phyloP scores from a whole-genome alignment of 176 grass and related monocot species.

The Echinochloa phyllopogon region DNA sequence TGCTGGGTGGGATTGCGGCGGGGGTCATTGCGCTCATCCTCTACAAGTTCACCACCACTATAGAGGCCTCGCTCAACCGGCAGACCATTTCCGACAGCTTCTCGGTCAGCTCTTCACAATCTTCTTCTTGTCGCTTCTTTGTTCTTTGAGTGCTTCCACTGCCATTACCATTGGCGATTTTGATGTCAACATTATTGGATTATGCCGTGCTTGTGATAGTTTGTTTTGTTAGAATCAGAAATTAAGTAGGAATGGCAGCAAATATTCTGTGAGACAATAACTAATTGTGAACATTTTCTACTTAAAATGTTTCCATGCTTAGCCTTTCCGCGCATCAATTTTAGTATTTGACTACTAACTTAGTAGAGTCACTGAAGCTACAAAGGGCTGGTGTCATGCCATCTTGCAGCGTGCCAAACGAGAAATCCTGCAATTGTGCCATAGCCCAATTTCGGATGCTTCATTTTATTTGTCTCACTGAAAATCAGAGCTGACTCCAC shows the following conservation, averaged over 20 bases:
- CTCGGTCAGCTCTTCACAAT: slow-evolving; percentile 60
- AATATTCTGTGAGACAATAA: neutral
- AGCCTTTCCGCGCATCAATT: neutral
- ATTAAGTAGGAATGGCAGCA: neutral
- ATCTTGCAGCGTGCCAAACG: neutral
- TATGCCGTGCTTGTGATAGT: neutral
- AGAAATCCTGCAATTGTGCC: neutral
- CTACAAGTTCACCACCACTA: slow-evolving; percentile 83
- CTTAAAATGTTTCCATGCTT: neutral
- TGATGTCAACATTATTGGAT: neutral
- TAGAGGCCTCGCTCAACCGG: slow-evolving; percentile 81
- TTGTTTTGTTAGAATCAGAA: neutral
- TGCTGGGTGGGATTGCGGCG: slow-evolving; percentile 79
- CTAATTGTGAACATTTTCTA: neutral
- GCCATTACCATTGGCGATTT: neutral
- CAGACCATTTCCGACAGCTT: slow-evolving; percentile 83
- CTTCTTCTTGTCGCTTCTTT: slow-evolving; percentile 19
- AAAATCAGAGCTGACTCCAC: neutral
- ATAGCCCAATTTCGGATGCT: neutral
- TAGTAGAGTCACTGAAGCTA: neutral
- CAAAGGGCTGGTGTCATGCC: neutral
- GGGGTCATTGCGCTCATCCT: slow-evolving; percentile 82
- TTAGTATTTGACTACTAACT: neutral
- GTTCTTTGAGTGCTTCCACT: slow-evolving; percentile 6
- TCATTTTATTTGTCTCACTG: neutral